These are phyloP conservation scores for Musa itinerans DNA, from an alignment of 176 grass and related monocot genomes.

Conservation along the genomic window DNA sequence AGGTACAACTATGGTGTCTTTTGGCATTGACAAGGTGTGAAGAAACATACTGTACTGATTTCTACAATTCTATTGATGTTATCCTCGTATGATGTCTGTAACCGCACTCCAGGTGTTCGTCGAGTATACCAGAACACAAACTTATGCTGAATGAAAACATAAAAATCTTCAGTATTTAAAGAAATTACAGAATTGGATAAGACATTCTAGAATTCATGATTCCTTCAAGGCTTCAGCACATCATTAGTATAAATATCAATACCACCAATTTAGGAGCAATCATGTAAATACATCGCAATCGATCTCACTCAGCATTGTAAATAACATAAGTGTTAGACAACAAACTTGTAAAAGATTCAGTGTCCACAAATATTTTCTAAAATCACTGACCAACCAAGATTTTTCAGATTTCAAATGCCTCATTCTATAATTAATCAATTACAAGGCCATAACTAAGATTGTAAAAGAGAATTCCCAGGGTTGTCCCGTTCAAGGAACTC, in stretches of 20 bases:
- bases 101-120: conserved; percentile 67
- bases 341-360: background rate
- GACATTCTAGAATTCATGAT: too few species aligned
- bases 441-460: too few species aligned
- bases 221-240: too few species aligned
- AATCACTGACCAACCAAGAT: background rate
- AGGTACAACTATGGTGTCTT: background rate
- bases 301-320: background rate
- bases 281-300: too few species aligned
- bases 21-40: background rate
- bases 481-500: too few species aligned
- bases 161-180: background rate
- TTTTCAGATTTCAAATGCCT: background rate
- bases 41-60: conserved; percentile 63
- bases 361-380: background rate
- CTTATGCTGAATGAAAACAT: conserved; percentile 42
- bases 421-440: background rate
- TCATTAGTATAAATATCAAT: too few species aligned
- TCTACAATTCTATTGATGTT: conserved; percentile 92
- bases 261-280: too few species aligned
- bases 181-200: background rate
- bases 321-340: background rate
- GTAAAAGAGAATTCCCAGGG: too few species aligned
- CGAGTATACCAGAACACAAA: conserved; percentile 84
- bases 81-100: conserved; percentile 73